Conservation (phyloP, 371 early-diverging fungal genomes). For the Lichtheimia ornata region DNA sequence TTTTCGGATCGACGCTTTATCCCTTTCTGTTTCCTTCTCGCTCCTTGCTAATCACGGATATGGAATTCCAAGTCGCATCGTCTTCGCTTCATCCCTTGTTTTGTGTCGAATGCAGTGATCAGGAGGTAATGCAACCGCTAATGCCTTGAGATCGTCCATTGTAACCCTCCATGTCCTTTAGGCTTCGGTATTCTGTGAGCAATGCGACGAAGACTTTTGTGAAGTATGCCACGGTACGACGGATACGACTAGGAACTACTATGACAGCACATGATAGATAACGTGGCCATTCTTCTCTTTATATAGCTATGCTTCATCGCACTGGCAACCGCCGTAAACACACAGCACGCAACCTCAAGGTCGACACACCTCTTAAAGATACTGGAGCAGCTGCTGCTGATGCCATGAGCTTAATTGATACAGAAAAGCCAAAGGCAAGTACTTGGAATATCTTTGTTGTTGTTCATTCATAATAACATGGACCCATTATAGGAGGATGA, state of each 20-base stretch:
- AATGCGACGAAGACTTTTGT: conserved; percentile 88
- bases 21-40: background rate
- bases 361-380: background rate
- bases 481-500: background rate
- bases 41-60: background rate
- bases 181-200: conserved; percentile 73
- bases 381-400: background rate
- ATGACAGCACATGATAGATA: background rate
- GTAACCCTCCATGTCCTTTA: conserved; percentile 14
- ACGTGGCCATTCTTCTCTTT: background rate
- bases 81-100: conserved; percentile 10
- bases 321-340: conserved; percentile 51
- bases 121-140: conserved; percentile 16
- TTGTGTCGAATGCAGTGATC: conserved; percentile 33
- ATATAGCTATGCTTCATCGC: conserved; percentile 52
- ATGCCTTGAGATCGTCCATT: background rate
- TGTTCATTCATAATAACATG: background rate
- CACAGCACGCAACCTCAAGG: conserved; percentile 31
- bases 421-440: background rate
- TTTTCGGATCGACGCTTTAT: background rate
- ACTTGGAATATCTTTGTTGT: background rate
- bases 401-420: conserved; percentile 6
- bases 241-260: background rate
- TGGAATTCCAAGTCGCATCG: conserved; percentile 14
- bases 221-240: conserved; percentile 78